Evolutionary conservation across 129 eudicot species (phyloP), one percentile per base, ranked within the genome.

Genomic region (Escallonia rubra): DNA sequence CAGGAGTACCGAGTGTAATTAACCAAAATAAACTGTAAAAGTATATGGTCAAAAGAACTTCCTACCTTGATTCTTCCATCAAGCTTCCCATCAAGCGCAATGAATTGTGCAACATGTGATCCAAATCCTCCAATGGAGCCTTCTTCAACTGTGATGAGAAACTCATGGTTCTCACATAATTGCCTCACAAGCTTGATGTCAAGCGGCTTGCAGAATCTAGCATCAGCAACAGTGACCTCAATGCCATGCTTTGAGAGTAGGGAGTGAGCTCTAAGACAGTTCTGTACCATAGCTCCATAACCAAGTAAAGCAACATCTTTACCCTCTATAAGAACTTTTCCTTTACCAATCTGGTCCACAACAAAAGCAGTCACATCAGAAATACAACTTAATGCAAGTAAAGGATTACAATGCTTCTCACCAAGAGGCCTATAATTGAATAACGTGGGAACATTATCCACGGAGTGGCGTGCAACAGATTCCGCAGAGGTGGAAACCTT

Each of bases 171-270:
- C 49, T 83, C 78, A 70, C 97, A 91, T 57, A 91, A 76, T 12
- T 65, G 70, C 60, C 97, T 83, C 4, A 91, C 79, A 50, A 91
- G 90, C 41, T 91, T 68, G 43, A 91, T 85, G 70, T 91, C 97
- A 12, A 91, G 97, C 2, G 97, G 97, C 86, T 91, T 91, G 87
- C 96, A 87, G 56, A 91, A 91, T 73, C 97, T 81, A 41, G 97
- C 97, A 79, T 91, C 97, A 42, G 97, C 97, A 59, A 91, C 97
- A 4, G 94, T 91, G 7, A 91, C 90, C 61, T 87, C 79, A 9
- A 91, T 82, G 23, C 97, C 97, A n/a, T 87, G 86, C 72, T 85
- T 75, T 57, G 90, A 78, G 68, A 91, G 96, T 72, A 91, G 76
- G 52, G 96, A 83, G 45, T 85, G 93, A 61, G 97, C 96, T 69